Conservation (phyloP, 106 monocot genomes). For the Alisma plantagoaquatica region DNA sequence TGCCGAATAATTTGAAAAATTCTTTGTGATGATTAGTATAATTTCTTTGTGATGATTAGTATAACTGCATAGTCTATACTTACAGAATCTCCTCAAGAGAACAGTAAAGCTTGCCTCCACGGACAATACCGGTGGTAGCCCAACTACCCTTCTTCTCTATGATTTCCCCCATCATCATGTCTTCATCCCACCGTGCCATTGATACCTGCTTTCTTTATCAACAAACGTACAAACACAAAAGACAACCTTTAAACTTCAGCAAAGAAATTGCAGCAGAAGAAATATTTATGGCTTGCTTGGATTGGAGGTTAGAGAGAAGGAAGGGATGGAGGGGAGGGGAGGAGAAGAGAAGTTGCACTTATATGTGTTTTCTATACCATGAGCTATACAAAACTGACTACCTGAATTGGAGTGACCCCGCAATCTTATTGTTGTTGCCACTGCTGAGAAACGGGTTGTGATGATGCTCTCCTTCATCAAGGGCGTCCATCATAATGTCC, state of each 20-base stretch:
- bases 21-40: no score
- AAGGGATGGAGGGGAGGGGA: no score
- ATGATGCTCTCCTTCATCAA: slow-evolving; percentile 46
- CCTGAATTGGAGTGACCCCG: slow-evolving; percentile 53
- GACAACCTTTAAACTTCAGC: no score
- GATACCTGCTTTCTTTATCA: slow-evolving; percentile 52
- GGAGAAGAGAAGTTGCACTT: no score
- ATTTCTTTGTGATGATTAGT: no score
- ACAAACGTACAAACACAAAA: not conserved
- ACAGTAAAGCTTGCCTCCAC: slow-evolving; percentile 72
- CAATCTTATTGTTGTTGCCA: slow-evolving; percentile 12
- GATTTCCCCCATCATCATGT: slow-evolving; percentile 53
- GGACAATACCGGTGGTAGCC: slow-evolving; percentile 57
- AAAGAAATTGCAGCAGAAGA: no score
- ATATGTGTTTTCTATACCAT: no score
- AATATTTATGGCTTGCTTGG: no score
- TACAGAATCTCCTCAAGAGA: slow-evolving; percentile 83
- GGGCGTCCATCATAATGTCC: no score
- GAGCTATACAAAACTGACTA: slow-evolving; percentile 7
- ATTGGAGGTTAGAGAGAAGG: not conserved
- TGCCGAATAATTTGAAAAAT: no score
- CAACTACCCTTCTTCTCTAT: slow-evolving; percentile 80
- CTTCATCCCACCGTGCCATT: slow-evolving; percentile 54
- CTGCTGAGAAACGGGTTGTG: slow-evolving; percentile 47
- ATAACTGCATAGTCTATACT: no score